Evolutionary conservation across 2,329 filamentous ascomycete genomes (phyloP), one percentile per base, ranked within the genome.

Genomic region (Diplodia corticola): DNA sequence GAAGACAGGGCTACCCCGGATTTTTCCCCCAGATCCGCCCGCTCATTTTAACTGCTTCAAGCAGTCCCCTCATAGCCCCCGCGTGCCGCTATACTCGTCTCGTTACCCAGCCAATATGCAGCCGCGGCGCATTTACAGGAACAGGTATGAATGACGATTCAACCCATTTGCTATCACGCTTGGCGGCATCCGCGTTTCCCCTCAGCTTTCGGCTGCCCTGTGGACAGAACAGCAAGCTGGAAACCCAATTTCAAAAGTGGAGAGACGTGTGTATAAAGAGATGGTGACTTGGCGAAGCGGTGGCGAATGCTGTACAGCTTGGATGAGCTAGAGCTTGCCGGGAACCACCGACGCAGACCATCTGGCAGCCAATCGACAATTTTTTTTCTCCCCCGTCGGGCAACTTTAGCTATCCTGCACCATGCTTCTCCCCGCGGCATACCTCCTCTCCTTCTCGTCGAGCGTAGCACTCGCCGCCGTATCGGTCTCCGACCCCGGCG

Each of bases 1-100:
- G 33, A 44, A 53, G 6, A 10, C 26, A 44, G 30, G 30, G 22
- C 48, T 64, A 64, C 61, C 48, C 61, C 48, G 17, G 61, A 53
- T 50, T 44, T 44, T 64, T 60, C 40, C 35, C 48, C 61, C 61
- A n/a, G 48, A 53, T 12, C 5, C 17, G 10, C 48, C 61, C 33
- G 20, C 33, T 22, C 12, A 2, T 22, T 12, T 35, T 46, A 54
- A 35, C 48, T 24, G 9, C 17, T 53, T 54, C 5, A 13, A 12
- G 33, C 26, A 30, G n/a, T 15, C 12, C 15, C 5, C 15, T 61
- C n/a, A 15, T 53, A 12, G 13, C 30, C 10, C 22, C 7, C 10
- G 24, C 35, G 44, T 46, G 12, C 15, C 37, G 6, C 54, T 59
- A 46, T 26, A 17, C 54, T 51, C 26, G 10, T 10, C 17, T 37